Base-by-base conservation (phyloP, 2,329 filamentous ascomycete species). In the Xylariaceae sp. region DNA sequence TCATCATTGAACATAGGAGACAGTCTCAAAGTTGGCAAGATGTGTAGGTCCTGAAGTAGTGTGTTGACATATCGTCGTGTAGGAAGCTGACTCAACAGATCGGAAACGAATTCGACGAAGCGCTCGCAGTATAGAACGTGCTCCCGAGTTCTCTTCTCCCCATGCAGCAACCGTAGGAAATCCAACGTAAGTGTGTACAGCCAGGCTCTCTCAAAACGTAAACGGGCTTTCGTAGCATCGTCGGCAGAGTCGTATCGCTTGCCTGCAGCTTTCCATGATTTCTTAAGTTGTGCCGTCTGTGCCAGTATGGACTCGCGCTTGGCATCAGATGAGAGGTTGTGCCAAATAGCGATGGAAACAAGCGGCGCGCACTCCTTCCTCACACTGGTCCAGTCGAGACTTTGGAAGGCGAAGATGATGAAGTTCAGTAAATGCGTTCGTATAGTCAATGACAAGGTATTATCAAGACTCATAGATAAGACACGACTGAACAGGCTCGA, bases 341-440 rank as follows among this genome's bases (percentile, higher is more conserved):
- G 91, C 95, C 95, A 99, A 67, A 95, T 92, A 1, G 91, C 89
- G 67, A 99, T 96, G 11, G 92, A 95, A 17, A 99, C 94, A 48
- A 99, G 79, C 1, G 96, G 92, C 6, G 94, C 95, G 74, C 95
- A 98, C 79, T 99, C 95, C 74, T 97, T 98, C 61, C 95, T 88
- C 46, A 99, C 90, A 53, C 96, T 84, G 33, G 85, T 84, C 71
- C 87, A 93, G 73, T 99, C 96, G 28, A 99, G 81, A 43, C 92
- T 97, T 74, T 98, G 93, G 71, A 97, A 99, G 31, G 94, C 91
- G 64, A 88, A 86, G 47, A 96, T 96, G 61, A 98, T 82, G 74
- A 98, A 98, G 21, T 86, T 89, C 19, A 99, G 79, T n/a, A 98
- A 84, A 49, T 96, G 88, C 7, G 89, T 90, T 59, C 91, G 87